Evolutionary conservation across 140 eudicot species (phyloP), one percentile per base, ranked within the genome.

Genomic region (Flaveria floridana): DNA sequence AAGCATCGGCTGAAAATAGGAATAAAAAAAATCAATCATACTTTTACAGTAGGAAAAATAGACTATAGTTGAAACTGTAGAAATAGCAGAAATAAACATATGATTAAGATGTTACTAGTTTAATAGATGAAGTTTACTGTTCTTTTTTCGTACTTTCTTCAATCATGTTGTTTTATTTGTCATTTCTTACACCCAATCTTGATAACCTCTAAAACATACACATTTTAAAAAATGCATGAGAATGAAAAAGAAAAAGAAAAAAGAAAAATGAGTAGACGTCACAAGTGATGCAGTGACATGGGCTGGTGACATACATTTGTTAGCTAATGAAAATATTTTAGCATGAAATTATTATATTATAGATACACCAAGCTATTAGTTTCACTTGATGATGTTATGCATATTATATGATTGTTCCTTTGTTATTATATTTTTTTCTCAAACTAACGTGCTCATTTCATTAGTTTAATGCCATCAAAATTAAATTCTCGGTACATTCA

Each of bases 1-100:
- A 52, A 94, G 97, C 99, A 94, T 90, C 30, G 99, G 99, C 99
- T 94, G 90, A 80, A 80, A 80, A n/a, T 76, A 28, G 51, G 50
- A 55, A 18, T 4, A 18, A 47, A 67, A 34, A 48, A 14, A 5
- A 51, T 53, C 53, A 48, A 68, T 14, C 67, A 76, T 37, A 59
- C 65, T 23, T 46, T 11, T 46, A 26, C 70, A 46, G 61, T 47
- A 61, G 37, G 51, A 58, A 30, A 18, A 50, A 16, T 41, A 67
- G 18, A 67, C 76, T 58, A 18, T 11, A 41, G 61, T 25, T 57
- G 69, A 56, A 56, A 51, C 10, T 23, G 1, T 23, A 7, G 16
- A 56, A 58, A 18, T 12, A 2, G 26, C 63, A 77, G 10, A 67
- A 34, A 68, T 25, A 16, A 55, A 23, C 21, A 67, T 20, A 16